These are phyloP conservation scores for Pisolithus thermaeus DNA, from an alignment of 1,284 basidiomycete species.

Conservation along the genomic window DNA sequence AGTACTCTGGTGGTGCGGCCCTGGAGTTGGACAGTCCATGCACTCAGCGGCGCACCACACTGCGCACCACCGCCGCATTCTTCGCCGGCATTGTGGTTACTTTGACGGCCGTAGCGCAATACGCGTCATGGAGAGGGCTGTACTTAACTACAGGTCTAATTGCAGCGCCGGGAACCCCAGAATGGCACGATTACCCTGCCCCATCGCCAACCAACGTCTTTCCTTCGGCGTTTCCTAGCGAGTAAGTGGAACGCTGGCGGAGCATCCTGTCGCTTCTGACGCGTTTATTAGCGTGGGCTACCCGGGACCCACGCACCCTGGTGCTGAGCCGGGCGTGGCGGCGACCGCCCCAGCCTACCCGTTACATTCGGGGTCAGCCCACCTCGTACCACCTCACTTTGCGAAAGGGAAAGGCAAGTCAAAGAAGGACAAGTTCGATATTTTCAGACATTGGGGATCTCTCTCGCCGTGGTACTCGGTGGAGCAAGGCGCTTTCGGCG, in stretches of 20 bases:
- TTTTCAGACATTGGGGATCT: constrained; percentile 74
- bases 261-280: not conserved
- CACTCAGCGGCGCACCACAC: not conserved
- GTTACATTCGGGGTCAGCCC: constrained; percentile 59
- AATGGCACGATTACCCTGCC: constrained; percentile 13
- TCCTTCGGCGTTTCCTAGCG: constrained; percentile 8
- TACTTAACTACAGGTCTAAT: not conserved
- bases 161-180: constrained; percentile 8
- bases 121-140: constrained; percentile 1
- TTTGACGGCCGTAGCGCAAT: constrained; percentile 6
- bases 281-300: constrained; percentile 55
- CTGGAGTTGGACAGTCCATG: not conserved
- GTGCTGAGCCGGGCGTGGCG: constrained; percentile 74
- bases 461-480: constrained; percentile 77
- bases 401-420: constrained; percentile 15
- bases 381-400: constrained; percentile 47
- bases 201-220: constrained; percentile 8
- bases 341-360: constrained; percentile 73
- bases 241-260: not conserved
- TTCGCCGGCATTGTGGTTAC: constrained; percentile 9
- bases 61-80: constrained; percentile 7
- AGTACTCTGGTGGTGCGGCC: not conserved
- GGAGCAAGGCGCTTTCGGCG: constrained; percentile 54
- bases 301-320: constrained; percentile 77
- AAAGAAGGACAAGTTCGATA: constrained; percentile 38